phyloP scores from a whole-genome alignment of 305 asterid genomes.

The Solanum hybrid region DNA sequence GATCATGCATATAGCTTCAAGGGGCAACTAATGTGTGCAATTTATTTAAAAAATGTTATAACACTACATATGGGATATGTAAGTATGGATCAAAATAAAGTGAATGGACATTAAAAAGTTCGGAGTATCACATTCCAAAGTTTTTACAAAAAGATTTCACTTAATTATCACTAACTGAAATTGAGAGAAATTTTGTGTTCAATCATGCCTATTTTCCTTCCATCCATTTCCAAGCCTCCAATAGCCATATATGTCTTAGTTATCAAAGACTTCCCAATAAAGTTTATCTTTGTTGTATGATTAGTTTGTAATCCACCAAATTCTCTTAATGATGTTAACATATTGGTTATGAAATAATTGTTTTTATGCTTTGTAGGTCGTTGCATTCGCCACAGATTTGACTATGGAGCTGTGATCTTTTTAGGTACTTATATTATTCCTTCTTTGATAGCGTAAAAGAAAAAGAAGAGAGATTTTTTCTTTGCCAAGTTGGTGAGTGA shows the following conservation, averaged over 20 bases:
- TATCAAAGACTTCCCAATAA: not conserved
- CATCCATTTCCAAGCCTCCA: not conserved
- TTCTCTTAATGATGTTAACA: not conserved
- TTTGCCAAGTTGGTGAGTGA: not conserved
- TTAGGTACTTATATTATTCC: conserved; percentile 46
- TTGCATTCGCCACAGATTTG: conserved; percentile 88
- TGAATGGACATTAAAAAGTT: not conserved
- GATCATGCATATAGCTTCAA: not conserved
- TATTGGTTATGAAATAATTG: conserved; percentile 5
- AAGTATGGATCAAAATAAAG: not conserved
- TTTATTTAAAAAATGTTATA: not conserved
- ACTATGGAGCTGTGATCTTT: conserved; percentile 87
- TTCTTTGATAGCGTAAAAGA: not conserved
- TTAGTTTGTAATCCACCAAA: conserved; percentile 5
- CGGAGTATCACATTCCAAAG: not conserved
- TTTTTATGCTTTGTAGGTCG: conserved; percentile 55
- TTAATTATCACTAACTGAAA: not conserved
- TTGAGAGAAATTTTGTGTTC: not conserved
- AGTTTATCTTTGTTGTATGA: not conserved
- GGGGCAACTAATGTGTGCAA: not conserved
- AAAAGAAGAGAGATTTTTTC: not conserved
- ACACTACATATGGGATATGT: not conserved
- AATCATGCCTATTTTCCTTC: not conserved
- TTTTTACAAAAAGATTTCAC: not conserved
- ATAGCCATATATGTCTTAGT: not conserved